These are phyloP conservation scores for Solanum clarkiae DNA, from an alignment of 257 asterid species.

Conservation along the genomic window DNA sequence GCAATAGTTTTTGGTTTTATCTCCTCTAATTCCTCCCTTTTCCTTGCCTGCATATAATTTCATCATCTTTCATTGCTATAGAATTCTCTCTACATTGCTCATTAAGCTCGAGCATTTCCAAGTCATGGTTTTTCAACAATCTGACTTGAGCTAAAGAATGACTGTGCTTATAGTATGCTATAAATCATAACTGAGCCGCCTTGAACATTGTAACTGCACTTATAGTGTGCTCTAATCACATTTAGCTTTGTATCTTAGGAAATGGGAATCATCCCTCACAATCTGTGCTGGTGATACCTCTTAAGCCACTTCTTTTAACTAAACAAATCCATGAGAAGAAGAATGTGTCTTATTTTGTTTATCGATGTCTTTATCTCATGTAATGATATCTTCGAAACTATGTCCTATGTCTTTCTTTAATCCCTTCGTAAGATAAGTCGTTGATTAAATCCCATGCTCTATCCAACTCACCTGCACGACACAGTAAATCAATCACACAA, in stretches of 20 bases:
- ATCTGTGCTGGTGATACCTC: background rate
- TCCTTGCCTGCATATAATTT: background rate
- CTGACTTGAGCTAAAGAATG: background rate
- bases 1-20: background rate
- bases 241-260: too few species aligned
- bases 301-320: background rate
- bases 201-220: too few species aligned
- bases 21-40: background rate
- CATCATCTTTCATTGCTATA: background rate
- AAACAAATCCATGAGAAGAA: background rate
- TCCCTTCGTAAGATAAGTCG: too few species aligned
- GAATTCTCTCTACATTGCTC: background rate
- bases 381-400: slow-evolving; percentile 34
- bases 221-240: too few species aligned
- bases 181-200: background rate
- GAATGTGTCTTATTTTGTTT: background rate
- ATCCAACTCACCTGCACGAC: too few species aligned
- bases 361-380: slow-evolving; percentile 1
- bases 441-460: too few species aligned
- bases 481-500: too few species aligned
- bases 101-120: background rate
- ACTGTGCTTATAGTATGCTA: background rate
- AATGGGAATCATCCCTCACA: background rate
- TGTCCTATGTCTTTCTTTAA: too few species aligned
- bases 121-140: too few species aligned